These are phyloP conservation scores for Biscogniauxia mediterranea DNA, from an alignment of 2,329 filamentous ascomycete species.

Conservation along the genomic window DNA sequence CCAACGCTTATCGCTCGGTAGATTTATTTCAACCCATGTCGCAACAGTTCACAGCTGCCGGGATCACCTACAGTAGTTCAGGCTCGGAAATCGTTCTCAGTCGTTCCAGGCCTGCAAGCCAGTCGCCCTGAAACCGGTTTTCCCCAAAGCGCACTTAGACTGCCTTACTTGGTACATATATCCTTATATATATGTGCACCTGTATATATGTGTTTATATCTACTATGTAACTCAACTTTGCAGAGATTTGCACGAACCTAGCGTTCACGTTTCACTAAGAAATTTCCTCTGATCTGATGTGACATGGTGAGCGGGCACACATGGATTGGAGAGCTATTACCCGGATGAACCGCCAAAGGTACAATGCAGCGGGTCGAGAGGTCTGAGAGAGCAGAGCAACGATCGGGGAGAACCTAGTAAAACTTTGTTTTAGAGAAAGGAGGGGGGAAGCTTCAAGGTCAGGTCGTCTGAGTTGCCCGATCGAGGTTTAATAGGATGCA, in stretches of 20 bases:
- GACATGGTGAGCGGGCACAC: not conserved
- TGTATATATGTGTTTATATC: no score
- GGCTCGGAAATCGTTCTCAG: not conserved
- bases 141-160: not conserved
- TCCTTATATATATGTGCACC: not conserved
- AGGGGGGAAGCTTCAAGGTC: not conserved
- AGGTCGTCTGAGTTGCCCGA: slow-evolving; percentile 25
- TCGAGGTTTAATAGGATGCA: slow-evolving; percentile 29
- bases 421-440: not conserved
- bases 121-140: not conserved
- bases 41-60: not conserved
- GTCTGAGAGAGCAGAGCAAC: not conserved
- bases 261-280: not conserved
- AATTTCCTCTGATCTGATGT: not conserved
- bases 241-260: not conserved
- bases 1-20: not conserved
- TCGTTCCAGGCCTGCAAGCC: not conserved
- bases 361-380: not conserved
- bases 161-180: not conserved
- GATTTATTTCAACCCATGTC: not conserved
- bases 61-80: not conserved
- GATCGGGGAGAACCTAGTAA: not conserved
- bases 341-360: not conserved
- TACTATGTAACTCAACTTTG: not conserved
- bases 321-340: not conserved